Evolutionary conservation across 2,329 filamentous ascomycete genomes (phyloP).

Genomic region (Tolypocladium sp.): DNA sequence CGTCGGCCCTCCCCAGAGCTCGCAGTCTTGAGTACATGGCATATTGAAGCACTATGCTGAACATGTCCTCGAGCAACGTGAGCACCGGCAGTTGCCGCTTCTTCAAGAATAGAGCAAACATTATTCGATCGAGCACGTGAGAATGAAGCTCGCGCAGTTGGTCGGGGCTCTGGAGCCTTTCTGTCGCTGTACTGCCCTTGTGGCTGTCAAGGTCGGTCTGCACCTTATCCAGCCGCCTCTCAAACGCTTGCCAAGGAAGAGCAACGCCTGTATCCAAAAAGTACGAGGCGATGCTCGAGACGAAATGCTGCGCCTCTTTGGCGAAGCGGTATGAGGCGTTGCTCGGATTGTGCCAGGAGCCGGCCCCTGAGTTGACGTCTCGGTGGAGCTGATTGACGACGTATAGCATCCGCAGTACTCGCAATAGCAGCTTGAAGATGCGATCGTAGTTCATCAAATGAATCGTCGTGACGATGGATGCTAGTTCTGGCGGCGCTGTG

Average conservation of each 20-base stretch:
- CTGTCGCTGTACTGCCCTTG: constrained; percentile 20
- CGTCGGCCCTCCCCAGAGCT: constrained; percentile 19
- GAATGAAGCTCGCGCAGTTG: constrained; percentile 63
- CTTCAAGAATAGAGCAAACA: constrained; percentile 63
- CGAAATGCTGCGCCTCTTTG: constrained; percentile 71
- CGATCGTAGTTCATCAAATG: constrained; percentile 74
- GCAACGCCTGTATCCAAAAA: constrained; percentile 72
- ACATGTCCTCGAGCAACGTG: constrained; percentile 67
- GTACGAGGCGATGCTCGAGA: constrained; percentile 63
- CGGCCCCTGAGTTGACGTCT: constrained; percentile 36
- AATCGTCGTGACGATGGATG: constrained; percentile 61
- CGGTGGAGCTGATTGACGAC: constrained; percentile 58
- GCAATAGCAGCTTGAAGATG: constrained; percentile 72
- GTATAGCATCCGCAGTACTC: constrained; percentile 69
- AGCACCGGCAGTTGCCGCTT: constrained; percentile 67
- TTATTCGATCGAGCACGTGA: constrained; percentile 63
- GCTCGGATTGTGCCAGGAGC: constrained; percentile 24
- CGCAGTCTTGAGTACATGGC: constrained; percentile 40
- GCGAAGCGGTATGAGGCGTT: constrained; percentile 50
- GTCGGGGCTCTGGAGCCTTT: constrained; percentile 44
- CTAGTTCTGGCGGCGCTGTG: constrained; percentile 61
- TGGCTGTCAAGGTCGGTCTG: constrained; percentile 44
- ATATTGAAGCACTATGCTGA: constrained; percentile 62
- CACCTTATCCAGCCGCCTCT: constrained; percentile 53
- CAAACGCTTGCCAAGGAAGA: constrained; percentile 64